Conservation (phyloP, 495 filamentous ascomycete species). For the Jackrogersella multiformis region DNA sequence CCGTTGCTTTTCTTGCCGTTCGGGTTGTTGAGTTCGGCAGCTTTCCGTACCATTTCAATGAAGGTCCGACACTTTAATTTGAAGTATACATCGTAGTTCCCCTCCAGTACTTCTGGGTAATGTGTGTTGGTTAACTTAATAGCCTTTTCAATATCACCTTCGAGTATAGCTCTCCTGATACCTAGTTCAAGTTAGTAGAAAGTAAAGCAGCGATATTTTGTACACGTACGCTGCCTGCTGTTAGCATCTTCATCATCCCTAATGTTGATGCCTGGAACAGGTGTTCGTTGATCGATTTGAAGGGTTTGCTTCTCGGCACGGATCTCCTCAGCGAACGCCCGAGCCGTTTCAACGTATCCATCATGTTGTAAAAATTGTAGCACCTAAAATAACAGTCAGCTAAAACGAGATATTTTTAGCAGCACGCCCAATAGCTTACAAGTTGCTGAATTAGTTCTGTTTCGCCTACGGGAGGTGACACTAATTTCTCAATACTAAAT, state of each 20-base stretch:
- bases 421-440: constrained; percentile 47
- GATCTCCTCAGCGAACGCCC: constrained; percentile 87
- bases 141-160: constrained; percentile 92
- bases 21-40: constrained; percentile 70
- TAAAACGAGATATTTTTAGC: not conserved
- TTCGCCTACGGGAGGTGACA: constrained; percentile 69
- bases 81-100: constrained; percentile 92
- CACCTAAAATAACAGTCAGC: constrained; percentile 59
- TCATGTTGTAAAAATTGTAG: constrained; percentile 93
- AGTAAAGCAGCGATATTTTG: not conserved
- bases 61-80: constrained; percentile 90
- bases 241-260: constrained; percentile 90
- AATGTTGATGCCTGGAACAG: constrained; percentile 71
- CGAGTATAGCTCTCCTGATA: constrained; percentile 87
- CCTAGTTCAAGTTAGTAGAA: constrained; percentile 58
- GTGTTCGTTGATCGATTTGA: constrained; percentile 60
- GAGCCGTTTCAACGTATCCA: constrained; percentile 94
- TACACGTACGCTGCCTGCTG: constrained; percentile 79
- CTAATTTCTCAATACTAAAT: constrained; percentile 40
- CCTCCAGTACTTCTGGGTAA: constrained; percentile 81
- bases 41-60: constrained; percentile 91
- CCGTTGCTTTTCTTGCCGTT: constrained; percentile 43
- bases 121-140: constrained; percentile 79
- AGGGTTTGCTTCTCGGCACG: constrained; percentile 73
- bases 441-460: constrained; percentile 79